Base-by-base conservation (phyloP, 164 flowering plant genomes). In the Annona squamosa region DNA sequence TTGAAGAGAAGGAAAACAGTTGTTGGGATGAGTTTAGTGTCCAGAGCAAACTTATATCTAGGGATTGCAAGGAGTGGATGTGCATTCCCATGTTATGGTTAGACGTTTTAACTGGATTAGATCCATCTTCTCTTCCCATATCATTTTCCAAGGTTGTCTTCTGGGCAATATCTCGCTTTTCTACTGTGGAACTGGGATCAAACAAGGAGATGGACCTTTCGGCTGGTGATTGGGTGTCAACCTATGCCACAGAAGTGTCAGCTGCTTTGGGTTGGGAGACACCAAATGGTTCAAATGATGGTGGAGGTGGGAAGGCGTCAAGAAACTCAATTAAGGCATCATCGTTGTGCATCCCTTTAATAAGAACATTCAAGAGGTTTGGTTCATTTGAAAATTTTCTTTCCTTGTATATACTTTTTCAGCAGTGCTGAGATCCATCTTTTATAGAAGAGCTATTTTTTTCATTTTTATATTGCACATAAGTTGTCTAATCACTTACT, bases 61-160 rank as follows among this genome's bases (percentile, higher is more conserved):
- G 46, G 65, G 97, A 88, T 64, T 90, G 76, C 81, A 82, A 74
- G 74, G 91, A 74, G 44, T 94, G 98, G 98, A 86, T 88, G 92
- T 94, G 98, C 81, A 81, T 91, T 73, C 98, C 98, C 13, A 86
- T 90, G 92, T 69, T 94, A 71, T 94, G 98, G 98, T 74, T 84
- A 82, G 90, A 90, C 75, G 89, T 89, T 71, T 80, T 94, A 65
- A 85, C 87, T 76, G 97, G 88, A 76, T 81, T 82, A 62, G 80
- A 88, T 73, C 90, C 88, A 3, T 81, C 85, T 65, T 72, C 84
- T 62, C 84, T 94, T 44, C 98, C 98, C 19, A 26, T 85, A 69
- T 86, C 94, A 75, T 84, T 94, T 77, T 86, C 90, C 46, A 91
- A 94, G 81, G 93, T 95, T 75, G 91, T 88, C 62, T 78, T 91